Evolutionary conservation across 2,329 filamentous ascomycete species (phyloP), one percentile per base, ranked within the genome.

Genomic region (Diplodia corticola): DNA sequence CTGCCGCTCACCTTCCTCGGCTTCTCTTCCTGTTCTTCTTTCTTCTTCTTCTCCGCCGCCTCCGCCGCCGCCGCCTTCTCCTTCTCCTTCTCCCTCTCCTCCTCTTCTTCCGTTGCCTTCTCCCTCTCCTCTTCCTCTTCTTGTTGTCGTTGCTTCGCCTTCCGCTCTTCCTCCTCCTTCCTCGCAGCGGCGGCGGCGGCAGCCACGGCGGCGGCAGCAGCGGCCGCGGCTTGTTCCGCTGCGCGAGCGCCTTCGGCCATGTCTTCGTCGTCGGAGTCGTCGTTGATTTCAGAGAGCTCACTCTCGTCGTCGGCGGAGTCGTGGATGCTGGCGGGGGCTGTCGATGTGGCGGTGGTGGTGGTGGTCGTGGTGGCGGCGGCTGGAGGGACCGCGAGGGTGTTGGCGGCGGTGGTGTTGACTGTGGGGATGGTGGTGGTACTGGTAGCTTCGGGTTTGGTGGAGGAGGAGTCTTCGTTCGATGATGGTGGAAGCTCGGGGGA

Each of bases 241-340:
- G 57, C 57, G 5, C 57, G 22, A n/a, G 57, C 55, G 20, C 55
- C 55, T 17, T 60, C 55, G 5, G 55, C 63, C 63, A 55, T 33
- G 24, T 65, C 53, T 20, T 49, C 63, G n/a, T 73, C 71, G 15
- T 73, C 72, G 0, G 75, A 74, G 44, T 82, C 81, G 63, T 82
- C 81, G 13, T 44, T 44, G 40, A 84, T 75, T 71, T 85, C 83
- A 66, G 82, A 84, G 2, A 86, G 74, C 73, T 86, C 84, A 68
- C 82, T 84, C 69, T 85, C 84, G 67, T 85, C 83, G 69, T 85
- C 84, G 0, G 83, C 83, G 69, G 78, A 80, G 66, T 84, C 83
- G 50, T 85, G 80, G 0, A 83, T 73, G 57, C 81, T 91, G 5
- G 50, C 51, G 9, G 30, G 65, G 20, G 35, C 44, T 1, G 40